Evolutionary conservation across 345 rosid species (phyloP), one percentile per base, ranked within the genome.

Genomic region (Cardamine chenopodiifolia): DNA sequence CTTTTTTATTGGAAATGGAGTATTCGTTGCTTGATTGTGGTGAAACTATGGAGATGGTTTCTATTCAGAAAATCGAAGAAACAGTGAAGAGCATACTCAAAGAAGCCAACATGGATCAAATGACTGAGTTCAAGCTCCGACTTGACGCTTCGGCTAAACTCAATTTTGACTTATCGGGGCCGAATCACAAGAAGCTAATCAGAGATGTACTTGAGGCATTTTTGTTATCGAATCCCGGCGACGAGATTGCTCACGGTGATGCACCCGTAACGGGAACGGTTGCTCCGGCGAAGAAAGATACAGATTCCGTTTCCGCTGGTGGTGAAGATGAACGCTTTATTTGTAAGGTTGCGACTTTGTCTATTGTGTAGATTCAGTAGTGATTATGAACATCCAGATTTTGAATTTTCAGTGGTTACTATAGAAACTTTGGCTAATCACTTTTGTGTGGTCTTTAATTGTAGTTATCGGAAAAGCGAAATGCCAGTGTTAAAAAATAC

Each of bases 121-220:
- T 88, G 82, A 91, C 92, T 4, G 97, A 91, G 88, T 89, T 84
- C 83, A 86, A 87, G 67, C 85, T 89, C 83, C 87, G 97, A 31
- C 48, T 67, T 22, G 53, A 73, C 11, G 92, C 85, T 63, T 80
- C 92, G 2, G 78, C 79, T 76, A 84, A 69, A 29, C 87, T 89
- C 57, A 90, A 87, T 53, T 11, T 89, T 76, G 92, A 87, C 57
- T 86, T 91, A 53, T 81, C 88, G 0, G 81, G 59, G 11, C 9
- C 62, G 19, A 31, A 80, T 53, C 75, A 70, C 73, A 88, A 73
- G 84, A 79, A 49, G 60, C 80, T 86, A 8, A 72, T 93, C 35
- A 81, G 97, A 73, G 77, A 74, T 64, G 83, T 91, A 3, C 42
- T 93, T 14, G 95, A 91, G 70, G 78, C 84, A 40, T 89, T 82